Conservation (phyloP, 1,284 basidiomycete genomes). For the Moniliella sp. region DNA sequence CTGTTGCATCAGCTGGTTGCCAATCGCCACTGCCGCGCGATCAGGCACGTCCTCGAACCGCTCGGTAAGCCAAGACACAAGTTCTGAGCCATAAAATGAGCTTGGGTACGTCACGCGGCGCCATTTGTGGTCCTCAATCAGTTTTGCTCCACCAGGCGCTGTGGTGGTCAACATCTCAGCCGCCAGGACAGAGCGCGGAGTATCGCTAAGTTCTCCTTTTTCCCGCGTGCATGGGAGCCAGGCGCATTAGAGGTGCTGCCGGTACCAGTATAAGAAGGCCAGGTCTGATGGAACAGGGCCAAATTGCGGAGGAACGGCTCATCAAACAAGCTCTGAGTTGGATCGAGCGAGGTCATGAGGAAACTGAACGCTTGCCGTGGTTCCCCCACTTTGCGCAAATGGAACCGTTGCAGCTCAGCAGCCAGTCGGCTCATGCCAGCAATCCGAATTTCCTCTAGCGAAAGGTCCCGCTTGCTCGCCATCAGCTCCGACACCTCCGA, state of each 20-base stretch:
- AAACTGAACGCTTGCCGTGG: slow-evolving; percentile 15
- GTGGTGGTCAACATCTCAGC: too few species aligned
- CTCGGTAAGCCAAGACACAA: slow-evolving; percentile 26
- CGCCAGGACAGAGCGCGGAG: too few species aligned
- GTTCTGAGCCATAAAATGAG: slow-evolving; percentile 25
- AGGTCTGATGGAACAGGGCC: too few species aligned
- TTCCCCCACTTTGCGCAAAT: slow-evolving; percentile 8
- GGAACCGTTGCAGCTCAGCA: slow-evolving; percentile 46
- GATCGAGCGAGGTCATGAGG: slow-evolving; percentile 29
- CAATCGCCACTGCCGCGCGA: slow-evolving; percentile 21
- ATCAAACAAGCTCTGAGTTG: slow-evolving; percentile 21
- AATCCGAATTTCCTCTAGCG: slow-evolving; percentile 70
- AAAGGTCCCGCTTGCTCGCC: slow-evolving; percentile 37
- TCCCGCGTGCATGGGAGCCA: too few species aligned
- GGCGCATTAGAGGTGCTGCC: too few species aligned
- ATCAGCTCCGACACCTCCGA: too few species aligned
- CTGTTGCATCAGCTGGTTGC: slow-evolving; percentile 13
- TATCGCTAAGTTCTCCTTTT: too few species aligned
- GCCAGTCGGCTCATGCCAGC: slow-evolving; percentile 75
- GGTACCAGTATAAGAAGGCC: too few species aligned
- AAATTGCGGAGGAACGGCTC: slow-evolving; percentile 24
- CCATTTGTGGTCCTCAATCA: slow-evolving; percentile 28
- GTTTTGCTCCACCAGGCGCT: too few species aligned
- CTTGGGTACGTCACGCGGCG: slow-evolving; percentile 24
- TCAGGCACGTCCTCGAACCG: slow-evolving; percentile 19